phyloP scores from a whole-genome alignment of 1,139 yeast species.

The Petasospora rhodanensis region DNA sequence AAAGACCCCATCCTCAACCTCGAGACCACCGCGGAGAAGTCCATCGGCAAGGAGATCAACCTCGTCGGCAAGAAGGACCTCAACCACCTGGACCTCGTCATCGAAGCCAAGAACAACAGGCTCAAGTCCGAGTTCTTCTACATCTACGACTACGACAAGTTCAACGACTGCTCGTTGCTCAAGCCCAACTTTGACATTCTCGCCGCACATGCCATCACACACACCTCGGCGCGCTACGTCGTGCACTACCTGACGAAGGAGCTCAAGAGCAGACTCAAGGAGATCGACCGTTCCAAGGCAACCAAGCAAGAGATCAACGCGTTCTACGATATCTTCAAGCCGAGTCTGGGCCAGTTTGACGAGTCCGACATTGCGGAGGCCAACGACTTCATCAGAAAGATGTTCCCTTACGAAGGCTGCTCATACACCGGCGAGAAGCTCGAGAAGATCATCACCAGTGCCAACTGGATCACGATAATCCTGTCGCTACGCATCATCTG shows the following conservation, averaged over 20 bases:
- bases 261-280: conserved; percentile 24
- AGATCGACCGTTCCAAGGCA: conserved; percentile 14
- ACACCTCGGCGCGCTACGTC: conserved; percentile 30
- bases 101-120: conserved; percentile 26
- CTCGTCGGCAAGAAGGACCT: conserved; percentile 20
- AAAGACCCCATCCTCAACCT: conserved; percentile 9
- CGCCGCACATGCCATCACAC: conserved; percentile 24
- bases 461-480: conserved; percentile 26
- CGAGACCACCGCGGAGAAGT: conserved; percentile 23
- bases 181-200: conserved; percentile 28
- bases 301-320: conserved; percentile 11
- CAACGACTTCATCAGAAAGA: conserved; percentile 22
- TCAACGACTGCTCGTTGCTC: conserved; percentile 24
- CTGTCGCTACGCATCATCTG: conserved; percentile 28
- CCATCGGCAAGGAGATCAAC: conserved; percentile 25
- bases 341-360: conserved; percentile 30
- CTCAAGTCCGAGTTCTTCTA: conserved; percentile 25
- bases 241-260: conserved; percentile 29
- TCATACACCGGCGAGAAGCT: conserved; percentile 29
- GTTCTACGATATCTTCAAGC: conserved; percentile 29
- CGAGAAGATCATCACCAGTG: conserved; percentile 20
- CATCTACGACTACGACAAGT: conserved; percentile 25
- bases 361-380: conserved; percentile 25
- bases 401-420: conserved; percentile 34
- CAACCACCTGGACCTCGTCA: conserved; percentile 24